Evolutionary conservation across 163 green algal species (phyloP).

Genomic region (Prototheca cutis): DNA sequence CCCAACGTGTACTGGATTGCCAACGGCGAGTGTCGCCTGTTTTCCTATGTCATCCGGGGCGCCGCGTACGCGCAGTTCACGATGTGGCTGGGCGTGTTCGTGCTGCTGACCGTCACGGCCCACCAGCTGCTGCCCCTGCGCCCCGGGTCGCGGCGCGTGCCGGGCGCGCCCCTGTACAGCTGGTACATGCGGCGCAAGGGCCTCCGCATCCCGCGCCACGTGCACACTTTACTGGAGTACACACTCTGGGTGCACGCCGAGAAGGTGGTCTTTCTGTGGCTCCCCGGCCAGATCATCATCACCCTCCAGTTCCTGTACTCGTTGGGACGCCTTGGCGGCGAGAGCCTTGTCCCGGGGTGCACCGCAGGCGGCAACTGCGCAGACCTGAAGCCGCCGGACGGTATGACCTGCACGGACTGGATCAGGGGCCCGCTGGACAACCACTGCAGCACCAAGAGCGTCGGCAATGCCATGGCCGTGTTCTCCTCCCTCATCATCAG

Average conservation of each 20-base stretch:
- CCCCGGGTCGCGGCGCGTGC: background rate
- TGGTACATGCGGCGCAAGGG: background rate
- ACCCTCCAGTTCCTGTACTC: background rate
- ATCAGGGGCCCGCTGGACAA: background rate
- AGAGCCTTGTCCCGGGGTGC: background rate
- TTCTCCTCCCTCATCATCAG: background rate
- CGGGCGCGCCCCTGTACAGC: background rate
- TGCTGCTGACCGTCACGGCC: background rate
- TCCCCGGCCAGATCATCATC: background rate
- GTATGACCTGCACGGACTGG: background rate
- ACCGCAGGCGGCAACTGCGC: background rate
- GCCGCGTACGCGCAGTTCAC: background rate
- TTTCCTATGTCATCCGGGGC: background rate
- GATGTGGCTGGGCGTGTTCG: background rate
- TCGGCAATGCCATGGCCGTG: background rate
- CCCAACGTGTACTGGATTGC: slow-evolving; percentile 7
- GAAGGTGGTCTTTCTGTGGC: background rate
- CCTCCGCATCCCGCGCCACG: background rate
- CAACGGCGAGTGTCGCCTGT: background rate
- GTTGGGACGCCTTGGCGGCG: background rate
- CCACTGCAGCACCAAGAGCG: background rate
- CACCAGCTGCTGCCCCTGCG: background rate
- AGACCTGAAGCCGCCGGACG: background rate
- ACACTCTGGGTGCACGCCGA: background rate
- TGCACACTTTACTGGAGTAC: background rate